Evolutionary conservation across 2,329 filamentous ascomycete genomes (phyloP), one percentile per base, ranked within the genome.

Genomic region (Amylocarpus encephaloides): DNA sequence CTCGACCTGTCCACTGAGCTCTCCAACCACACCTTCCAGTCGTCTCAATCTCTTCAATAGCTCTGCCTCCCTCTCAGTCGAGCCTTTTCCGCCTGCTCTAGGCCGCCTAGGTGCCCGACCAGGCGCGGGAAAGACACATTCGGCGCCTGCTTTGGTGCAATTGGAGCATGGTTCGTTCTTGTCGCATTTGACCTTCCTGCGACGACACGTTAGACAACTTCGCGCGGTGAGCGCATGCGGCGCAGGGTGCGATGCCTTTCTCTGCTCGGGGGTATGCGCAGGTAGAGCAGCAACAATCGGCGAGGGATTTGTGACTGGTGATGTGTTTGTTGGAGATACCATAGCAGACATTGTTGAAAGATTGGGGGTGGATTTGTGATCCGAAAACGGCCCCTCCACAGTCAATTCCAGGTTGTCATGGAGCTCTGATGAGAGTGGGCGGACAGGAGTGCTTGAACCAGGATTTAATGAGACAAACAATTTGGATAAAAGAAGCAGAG

Each of bases 21-120:
- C 80, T 65, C 84, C 79, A 13, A 91, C 86, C 26, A 91, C 87
- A 40, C 84, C 84, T 65, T 91, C 86, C 22, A 91, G 69, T 65
- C 86, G 84, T 54, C 81, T 73, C 64, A 91, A 64, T 11, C 86
- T 74, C 66, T 88, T 86, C 67, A 90, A 73, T 52, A 91, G 70
- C 70, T 90, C 86, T 38, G 77, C 70, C 66, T 85, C 81, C 41
- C 80, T 73, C 63, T 82, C 78, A 61, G 75, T 82, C 49, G 78
- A 77, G 47, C 73, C 50, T 42, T 63, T 77, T 62, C 85, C 84
- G 5, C 80, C 79, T 41, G 85, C 78, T 62, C 84, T 86, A 29
- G 76, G 72, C 15, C 83, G 76, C 59, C 58, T 49, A 29, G 56
- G 59, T 12, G 85, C 85, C 49, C 86, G 77, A 9, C 85, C 86